A percentile compares a stretch with the other conserved stretches of the same genome.
These are phyloP conservation scores for Sanguinoderma infundibulare DNA, from an alignment of 1,284 basidiomycete species.

Conservation along the genomic window DNA sequence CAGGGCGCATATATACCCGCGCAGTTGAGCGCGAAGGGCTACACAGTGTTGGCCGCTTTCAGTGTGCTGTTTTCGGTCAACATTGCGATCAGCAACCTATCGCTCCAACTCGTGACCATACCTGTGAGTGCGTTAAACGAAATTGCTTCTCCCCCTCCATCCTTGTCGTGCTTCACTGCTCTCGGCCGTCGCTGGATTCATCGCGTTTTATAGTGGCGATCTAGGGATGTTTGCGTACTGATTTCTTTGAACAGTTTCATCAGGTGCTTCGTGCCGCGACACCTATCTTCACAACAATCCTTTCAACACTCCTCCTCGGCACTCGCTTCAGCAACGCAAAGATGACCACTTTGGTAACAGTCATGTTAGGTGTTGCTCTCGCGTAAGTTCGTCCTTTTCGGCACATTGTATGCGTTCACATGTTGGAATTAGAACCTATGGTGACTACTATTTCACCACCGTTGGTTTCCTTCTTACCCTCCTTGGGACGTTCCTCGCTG, in stretches of 20 bases:
- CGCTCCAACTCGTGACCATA: conserved; percentile 86
- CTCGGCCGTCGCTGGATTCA: no score
- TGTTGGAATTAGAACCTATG: conserved; percentile 72
- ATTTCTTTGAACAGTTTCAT: conserved; percentile 68
- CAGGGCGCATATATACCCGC: conserved; percentile 67
- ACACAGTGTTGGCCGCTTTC: conserved; percentile 73
- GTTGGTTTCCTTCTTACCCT: conserved; percentile 87
- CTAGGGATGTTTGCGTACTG: neutral
- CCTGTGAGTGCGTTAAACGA: conserved; percentile 63
- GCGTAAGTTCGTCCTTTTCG: conserved; percentile 63
- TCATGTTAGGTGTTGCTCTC: conserved; percentile 89
- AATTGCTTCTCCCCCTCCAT: neutral
- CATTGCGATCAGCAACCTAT: conserved; percentile 91
- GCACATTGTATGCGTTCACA: neutral
- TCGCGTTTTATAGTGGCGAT: no score
- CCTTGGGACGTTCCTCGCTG: conserved; percentile 86
- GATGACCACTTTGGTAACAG: conserved; percentile 81
- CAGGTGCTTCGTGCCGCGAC: conserved; percentile 94
- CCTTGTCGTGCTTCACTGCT: neutral
- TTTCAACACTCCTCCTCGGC: conserved; percentile 66
- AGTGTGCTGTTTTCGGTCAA: conserved; percentile 90
- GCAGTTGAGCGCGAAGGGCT: conserved; percentile 59
- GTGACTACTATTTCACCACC: conserved; percentile 87
- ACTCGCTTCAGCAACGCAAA: conserved; percentile 58
- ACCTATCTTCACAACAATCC: conserved; percentile 86